Evolutionary conservation across 225 moss, liverwort and hornwort genomes (phyloP), one percentile per base, ranked within the genome.

Genomic region (Pleurozium schreberi): DNA sequence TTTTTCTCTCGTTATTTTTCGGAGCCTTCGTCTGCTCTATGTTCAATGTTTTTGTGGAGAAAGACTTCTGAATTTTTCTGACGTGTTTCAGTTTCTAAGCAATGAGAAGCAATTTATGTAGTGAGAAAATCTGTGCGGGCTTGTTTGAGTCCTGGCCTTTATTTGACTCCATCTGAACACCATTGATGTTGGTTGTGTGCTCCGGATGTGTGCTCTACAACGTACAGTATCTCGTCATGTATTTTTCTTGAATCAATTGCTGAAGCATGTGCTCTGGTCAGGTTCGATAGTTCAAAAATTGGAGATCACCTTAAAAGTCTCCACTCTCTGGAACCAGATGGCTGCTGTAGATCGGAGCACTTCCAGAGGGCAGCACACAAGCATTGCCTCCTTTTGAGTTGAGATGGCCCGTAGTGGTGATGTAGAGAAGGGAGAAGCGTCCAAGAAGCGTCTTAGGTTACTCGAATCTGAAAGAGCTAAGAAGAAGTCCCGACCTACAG

Each of bases 401-500:
- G 86, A 81, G 75, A 93, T 94, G 94, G 88, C 86, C 23, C 70
- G 81, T 58, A 49, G 77, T 73, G 71, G 71, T 66, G 88, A 61
- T 78, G 63, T 75, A 65, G 89, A 88, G 84, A 89, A 86, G 66
- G 86, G 61, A 60, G 84, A 82, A 86, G 66, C 66, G 71, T 88
- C 93, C 12, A 84, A 66, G 71, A 94, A 93, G 74, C 94, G 94
- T 50, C 78, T 81, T 43, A 81, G 83, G 84, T 76, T 81, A 36
- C 61, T 84, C 38, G 93, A 87, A 71, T 82, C 20, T 28, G 88
- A 73, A 33, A 86, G 86, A 76, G 88, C 90, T 58, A 90, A 84
- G 92, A 93, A 93, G 89, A 93, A 87, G 82, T 38, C 81, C 40
- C 90, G 94, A 10, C 65, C 89, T 75, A 85, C 89, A 27, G n/a